Conservation (phyloP, 306 rosid genomes). For the Gleditsia sinensis region DNA sequence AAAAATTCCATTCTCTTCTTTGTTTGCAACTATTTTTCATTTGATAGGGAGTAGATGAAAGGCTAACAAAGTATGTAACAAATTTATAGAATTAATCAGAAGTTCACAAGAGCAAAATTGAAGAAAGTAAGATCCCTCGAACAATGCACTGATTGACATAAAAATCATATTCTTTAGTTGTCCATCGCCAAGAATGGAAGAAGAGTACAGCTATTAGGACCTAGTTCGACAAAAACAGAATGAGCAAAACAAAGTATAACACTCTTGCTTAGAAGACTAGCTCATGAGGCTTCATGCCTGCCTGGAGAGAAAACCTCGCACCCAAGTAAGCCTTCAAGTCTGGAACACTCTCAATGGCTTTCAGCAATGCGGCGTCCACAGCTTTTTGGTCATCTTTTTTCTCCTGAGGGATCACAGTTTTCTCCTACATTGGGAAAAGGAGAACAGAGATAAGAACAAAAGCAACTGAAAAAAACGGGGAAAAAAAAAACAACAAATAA, state of each 20-base stretch:
- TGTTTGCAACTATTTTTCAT: too few species aligned
- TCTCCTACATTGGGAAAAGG: slow-evolving; percentile 46
- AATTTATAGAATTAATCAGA: background rate
- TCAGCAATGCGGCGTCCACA: slow-evolving; percentile 58
- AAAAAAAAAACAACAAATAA: background rate
- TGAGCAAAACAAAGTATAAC: background rate
- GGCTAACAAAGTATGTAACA: background rate
- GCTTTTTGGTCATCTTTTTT: slow-evolving; percentile 74
- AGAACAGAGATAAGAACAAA: background rate
- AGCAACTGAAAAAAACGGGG: background rate
- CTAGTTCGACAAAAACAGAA: slow-evolving; percentile 24
- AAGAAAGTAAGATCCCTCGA: background rate
- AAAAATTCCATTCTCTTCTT: too few species aligned
- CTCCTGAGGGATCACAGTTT: slow-evolving; percentile 60
- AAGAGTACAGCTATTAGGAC: slow-evolving; percentile 16
- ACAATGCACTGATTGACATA: background rate
- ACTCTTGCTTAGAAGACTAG: slow-evolving; percentile 51
- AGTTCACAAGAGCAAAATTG: slow-evolving; percentile 8
- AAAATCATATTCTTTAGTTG: slow-evolving; percentile 18
- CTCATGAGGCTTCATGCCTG: slow-evolving; percentile 85
- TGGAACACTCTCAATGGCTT: slow-evolving; percentile 61
- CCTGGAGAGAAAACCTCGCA: slow-evolving; percentile 71
- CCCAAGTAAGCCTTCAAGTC: slow-evolving; percentile 70
- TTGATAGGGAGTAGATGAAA: background rate
- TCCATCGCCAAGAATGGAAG: background rate